Percentiles rank a stretch among this genome's conserved stretches.
Evolutionary conservation across 805 yeast genomes (phyloP).

Genomic region (Candida orba): DNA sequence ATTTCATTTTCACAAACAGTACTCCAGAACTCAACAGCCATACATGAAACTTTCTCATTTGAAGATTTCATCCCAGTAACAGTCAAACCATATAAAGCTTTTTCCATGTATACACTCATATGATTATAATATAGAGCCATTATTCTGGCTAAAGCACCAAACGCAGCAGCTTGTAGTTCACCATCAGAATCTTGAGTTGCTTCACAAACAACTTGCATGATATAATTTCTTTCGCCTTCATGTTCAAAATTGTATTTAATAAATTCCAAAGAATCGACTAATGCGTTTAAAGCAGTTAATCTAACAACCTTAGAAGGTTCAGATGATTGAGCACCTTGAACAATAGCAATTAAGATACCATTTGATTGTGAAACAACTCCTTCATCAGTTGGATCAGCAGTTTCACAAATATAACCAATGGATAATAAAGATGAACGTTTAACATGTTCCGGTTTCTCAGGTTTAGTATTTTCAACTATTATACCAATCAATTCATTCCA

Average conservation of each 20-base stretch:
- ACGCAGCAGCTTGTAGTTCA: slow-evolving; percentile 88
- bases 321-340: slow-evolving; percentile 86
- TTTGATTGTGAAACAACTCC: slow-evolving; percentile 78
- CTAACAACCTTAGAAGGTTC: slow-evolving; percentile 75
- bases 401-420: slow-evolving; percentile 94
- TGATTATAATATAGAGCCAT: slow-evolving; percentile 82
- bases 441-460: slow-evolving; percentile 68
- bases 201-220: slow-evolving; percentile 98
- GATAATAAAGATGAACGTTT: slow-evolving; percentile 84
- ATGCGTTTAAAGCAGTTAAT: slow-evolving; percentile 84
- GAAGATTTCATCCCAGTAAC: slow-evolving; percentile 83
- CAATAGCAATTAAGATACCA: slow-evolving; percentile 90
- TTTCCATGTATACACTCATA: slow-evolving; percentile 96
- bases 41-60: slow-evolving; percentile 85
- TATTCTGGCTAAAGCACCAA: slow-evolving; percentile 89
- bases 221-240: slow-evolving; percentile 92
- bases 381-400: slow-evolving; percentile 71
- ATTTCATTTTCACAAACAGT: slow-evolving; percentile 98
- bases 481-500: slow-evolving; percentile 85
- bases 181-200: slow-evolving; percentile 86
- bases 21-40: slow-evolving; percentile 99
- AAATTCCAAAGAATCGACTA: slow-evolving; percentile 85
- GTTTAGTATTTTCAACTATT: slow-evolving; percentile 79
- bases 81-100: slow-evolving; percentile 85
- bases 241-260: slow-evolving; percentile 81